Percentiles rank a stretch among this genome's conserved stretches.
phyloP scores from a whole-genome alignment of 1,139 yeast species.

The Suhomyces atakaporum region DNA sequence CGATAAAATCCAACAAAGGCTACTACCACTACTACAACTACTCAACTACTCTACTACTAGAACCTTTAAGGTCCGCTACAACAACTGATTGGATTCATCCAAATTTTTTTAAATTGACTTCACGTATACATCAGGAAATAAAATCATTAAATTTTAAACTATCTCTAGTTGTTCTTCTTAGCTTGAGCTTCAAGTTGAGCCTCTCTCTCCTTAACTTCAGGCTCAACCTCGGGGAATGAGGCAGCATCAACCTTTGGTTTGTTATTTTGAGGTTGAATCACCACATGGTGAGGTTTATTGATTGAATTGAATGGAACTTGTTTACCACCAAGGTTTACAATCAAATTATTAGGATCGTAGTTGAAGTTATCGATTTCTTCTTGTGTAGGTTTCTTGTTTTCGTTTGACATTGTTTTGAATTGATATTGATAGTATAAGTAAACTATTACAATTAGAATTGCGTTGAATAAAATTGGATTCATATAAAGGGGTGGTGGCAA shows the following conservation, averaged over 20 bases:
- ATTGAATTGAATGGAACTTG: conserved; percentile 39
- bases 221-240: conserved; percentile 27
- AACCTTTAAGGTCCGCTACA: neutral
- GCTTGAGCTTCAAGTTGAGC: conserved; percentile 10
- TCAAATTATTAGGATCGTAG: conserved; percentile 22
- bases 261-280: conserved; percentile 33
- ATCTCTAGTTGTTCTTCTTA: neutral
- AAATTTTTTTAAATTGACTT: too few species aligned
- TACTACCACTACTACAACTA: neutral
- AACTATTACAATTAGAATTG: conserved; percentile 5
- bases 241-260: conserved; percentile 21
- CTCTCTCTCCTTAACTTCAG: conserved; percentile 23
- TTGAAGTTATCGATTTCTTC: conserved; percentile 19
- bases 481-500: conserved; percentile 12
- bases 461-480: conserved; percentile 10
- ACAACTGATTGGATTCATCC: neutral
- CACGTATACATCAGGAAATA: too few species aligned
- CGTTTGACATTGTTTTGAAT: conserved; percentile 6
- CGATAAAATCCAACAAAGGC: too few species aligned
- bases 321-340: conserved; percentile 39
- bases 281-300: conserved; percentile 46
- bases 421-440: conserved; percentile 8
- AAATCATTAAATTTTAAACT: too few species aligned
- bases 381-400: conserved; percentile 15
- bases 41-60: too few species aligned